These are phyloP conservation scores for Leishmania mexicana DNA, from an alignment of 208 protist genomes.

Conservation along the genomic window DNA sequence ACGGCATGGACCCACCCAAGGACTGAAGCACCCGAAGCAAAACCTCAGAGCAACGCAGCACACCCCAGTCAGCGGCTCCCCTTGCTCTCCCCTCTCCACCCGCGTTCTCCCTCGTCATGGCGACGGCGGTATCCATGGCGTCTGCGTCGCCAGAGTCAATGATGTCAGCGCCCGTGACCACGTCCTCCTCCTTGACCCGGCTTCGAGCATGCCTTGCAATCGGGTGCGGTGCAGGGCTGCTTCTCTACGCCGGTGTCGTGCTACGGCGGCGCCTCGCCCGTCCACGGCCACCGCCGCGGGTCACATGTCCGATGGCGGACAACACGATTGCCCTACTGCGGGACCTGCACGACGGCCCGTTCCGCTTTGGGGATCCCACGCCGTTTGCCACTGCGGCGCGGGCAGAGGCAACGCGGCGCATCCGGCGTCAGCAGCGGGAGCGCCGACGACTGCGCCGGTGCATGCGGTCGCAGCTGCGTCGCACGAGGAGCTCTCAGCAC, in stretches of 20 bases:
- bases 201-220: neutral
- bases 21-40: too few relatives aligned
- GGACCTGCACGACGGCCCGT: slow-evolving; percentile 51
- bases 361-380: slow-evolving; percentile 41
- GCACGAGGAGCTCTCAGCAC: neutral
- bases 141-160: neutral
- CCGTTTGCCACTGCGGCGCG: slow-evolving; percentile 23
- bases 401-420: slow-evolving; percentile 26
- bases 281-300: slow-evolving; percentile 7
- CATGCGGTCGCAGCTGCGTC: slow-evolving; percentile 10
- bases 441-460: slow-evolving; percentile 24
- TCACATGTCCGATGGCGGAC: slow-evolving; percentile 28
- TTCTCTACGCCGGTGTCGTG: slow-evolving; percentile 14
- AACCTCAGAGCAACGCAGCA: too few relatives aligned
- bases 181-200: neutral
- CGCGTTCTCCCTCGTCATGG: neutral
- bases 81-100: neutral
- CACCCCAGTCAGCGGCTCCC: neutral
- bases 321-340: slow-evolving; percentile 41
- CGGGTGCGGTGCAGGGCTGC: slow-evolving; percentile 15
- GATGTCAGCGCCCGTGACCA: neutral
- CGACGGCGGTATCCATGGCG: neutral
- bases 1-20: neutral
- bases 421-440: slow-evolving; percentile 23
- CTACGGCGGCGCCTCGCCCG: slow-evolving; percentile 19